Base-by-base conservation (phyloP, 2,329 filamentous ascomycete genomes). In the Nakataea oryzae region DNA sequence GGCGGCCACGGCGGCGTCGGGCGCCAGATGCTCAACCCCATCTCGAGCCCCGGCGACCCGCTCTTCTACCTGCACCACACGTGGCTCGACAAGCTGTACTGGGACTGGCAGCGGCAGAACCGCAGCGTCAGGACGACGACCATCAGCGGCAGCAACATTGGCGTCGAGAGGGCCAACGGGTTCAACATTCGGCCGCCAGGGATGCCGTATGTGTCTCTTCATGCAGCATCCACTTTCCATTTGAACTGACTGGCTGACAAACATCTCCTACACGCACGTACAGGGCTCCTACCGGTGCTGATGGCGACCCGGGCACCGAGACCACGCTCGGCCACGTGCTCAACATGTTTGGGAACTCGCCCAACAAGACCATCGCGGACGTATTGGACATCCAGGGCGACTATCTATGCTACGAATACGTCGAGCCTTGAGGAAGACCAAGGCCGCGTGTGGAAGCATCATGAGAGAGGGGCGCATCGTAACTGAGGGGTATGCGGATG, bases 1-100 rank as follows among this genome's bases (percentile, higher is more conserved):
- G 67, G 63, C 4, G 71, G 71, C 2, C 70, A 72, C 57, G 65
- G 59, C 2, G 68, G 66, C 9, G 63, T 71, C 3, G 70, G 69
- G 1, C 64, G 64, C 34, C 61, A 66, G 61, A 64, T 66, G 63
- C 26, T 21, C 17, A 68, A 69, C 59, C 58, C 61, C 54, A 60
- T 67, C 21, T 63, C 63, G 13, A 63, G 61, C 59, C 66, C 66
- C 21, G 65, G 66, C 4, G 66, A 67, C 41, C 63, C 65, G 14
- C 32, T 65, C 0, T 67, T 67, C 14, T 67, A 64, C 41, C 50
- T 64, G 30, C 28, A 61, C 60, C 13, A 29, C 34, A 62, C 61
- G 7, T 66, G 59, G 59, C 50, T 64, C 28, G 65, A 65, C 60
- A 63, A 65, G 61, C n/a, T 67, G 9, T 66, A 54, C 21, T 64